Evolutionary conservation across 176 grass and related monocot species (phyloP), one percentile per base, ranked within the genome.

Genomic region (Ampelocalamus luodianensis): DNA sequence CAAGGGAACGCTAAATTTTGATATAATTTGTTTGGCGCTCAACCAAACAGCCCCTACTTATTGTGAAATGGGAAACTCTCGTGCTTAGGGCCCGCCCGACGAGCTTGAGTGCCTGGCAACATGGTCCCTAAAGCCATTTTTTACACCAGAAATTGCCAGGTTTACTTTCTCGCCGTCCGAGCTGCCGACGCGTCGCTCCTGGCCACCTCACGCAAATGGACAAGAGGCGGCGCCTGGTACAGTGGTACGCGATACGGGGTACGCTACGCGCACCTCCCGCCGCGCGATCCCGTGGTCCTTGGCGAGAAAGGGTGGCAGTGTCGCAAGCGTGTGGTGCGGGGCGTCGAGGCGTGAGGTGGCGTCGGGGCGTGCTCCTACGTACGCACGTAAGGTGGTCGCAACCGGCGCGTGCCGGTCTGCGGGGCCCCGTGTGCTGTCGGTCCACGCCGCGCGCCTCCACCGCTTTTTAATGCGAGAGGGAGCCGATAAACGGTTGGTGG

Each of bases 361-460:
- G 78, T 61, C 72, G 66, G 75, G 59, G 16, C 49, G 13, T 18
- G 32, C 10, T 4, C 16, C 74, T 24, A 61, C 38, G 20, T 12
- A 36, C 75, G 10, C 83, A 5, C 83, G 63, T 11, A 34, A 10
- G 40, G 1, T 1, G 42, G 71, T 38, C 69, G 78, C 61, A 10
- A 54, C 83, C 79, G 76, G 77, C 76, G 72, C 72, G 88, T 78
- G 88, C 64, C 83, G 64, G 77, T 85, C 0, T 11, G 44, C 37
- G 13, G 62, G 77, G 44, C 32, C 22, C 16, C 34, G 15, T 10
- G 5, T 8, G 40, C 66, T 78, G 88, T 87, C 84, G 84, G 74
- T 90, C 79, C 71, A 48, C 74, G 39, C 53, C 65, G 38, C 72
- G 20, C 63, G 26, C 73, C 24, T 84, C 68, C 83, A 37, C 71